Conservation (phyloP, 306 rosid genomes). For the Cyclanthera cordifolia region DNA sequence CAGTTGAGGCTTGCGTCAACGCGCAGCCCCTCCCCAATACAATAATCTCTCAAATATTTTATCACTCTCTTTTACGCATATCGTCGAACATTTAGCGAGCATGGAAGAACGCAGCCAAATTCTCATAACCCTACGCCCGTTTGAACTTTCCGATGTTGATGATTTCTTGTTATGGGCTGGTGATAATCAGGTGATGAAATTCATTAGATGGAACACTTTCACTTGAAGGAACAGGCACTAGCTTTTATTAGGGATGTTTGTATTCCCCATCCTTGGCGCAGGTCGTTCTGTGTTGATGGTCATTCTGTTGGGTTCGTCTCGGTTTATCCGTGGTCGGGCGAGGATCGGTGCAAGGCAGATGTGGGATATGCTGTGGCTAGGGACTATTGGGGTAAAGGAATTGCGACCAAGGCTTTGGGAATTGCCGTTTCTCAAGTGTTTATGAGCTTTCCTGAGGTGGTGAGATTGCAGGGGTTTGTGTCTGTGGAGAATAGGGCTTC, state of each 20-base stretch:
- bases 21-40: too few species aligned
- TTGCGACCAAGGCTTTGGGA: slow-evolving; percentile 31
- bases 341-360: slow-evolving; percentile 36
- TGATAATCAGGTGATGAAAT: slow-evolving; percentile 31
- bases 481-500: slow-evolving; percentile 35
- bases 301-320: slow-evolving; percentile 36
- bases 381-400: slow-evolving; percentile 45
- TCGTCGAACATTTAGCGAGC: too few species aligned
- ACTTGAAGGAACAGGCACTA: slow-evolving; percentile 39
- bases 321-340: slow-evolving; percentile 22
- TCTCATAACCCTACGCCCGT: slow-evolving; percentile 25
- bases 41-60: too few species aligned
- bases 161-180: slow-evolving; percentile 50
- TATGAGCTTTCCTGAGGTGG: slow-evolving; percentile 29
- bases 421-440: slow-evolving; percentile 31
- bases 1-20: too few species aligned
- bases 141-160: slow-evolving; percentile 36
- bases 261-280: slow-evolving; percentile 53
- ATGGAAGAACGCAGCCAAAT: too few species aligned
- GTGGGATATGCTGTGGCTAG: slow-evolving; percentile 38
- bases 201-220: slow-evolving; percentile 28
- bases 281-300: slow-evolving; percentile 38
- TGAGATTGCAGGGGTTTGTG: slow-evolving; percentile 38
- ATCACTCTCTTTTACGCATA: too few species aligned
- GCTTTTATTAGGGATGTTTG: slow-evolving; percentile 41